These are phyloP conservation scores for Aciculoconidium aculeatum DNA, from an alignment of 805 yeast genomes.

Conservation along the genomic window DNA sequence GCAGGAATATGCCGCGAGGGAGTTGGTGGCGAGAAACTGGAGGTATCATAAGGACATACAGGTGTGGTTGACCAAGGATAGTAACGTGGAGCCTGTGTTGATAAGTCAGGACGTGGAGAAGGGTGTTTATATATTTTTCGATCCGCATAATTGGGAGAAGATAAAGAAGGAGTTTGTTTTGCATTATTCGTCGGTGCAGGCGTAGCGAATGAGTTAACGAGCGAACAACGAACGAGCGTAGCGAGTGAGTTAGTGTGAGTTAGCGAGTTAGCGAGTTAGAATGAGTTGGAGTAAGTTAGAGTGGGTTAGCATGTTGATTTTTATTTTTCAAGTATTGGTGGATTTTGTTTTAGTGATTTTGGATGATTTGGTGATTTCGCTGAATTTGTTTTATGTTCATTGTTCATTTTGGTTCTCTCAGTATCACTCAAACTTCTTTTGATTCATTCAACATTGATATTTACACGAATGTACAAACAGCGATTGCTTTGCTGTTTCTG, in stretches of 20 bases:
- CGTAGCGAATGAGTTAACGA: conserved; percentile 8
- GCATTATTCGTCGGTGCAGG: conserved; percentile 38
- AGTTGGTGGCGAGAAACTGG: conserved; percentile 91
- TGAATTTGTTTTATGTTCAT: too few species aligned
- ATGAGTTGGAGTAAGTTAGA: too few species aligned
- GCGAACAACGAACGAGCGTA: neutral
- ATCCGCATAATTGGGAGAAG: conserved; percentile 94
- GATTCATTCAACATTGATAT: too few species aligned
- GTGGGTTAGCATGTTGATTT: neutral
- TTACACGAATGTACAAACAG: too few species aligned
- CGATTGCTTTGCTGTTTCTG: too few species aligned
- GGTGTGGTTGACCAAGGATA: conserved; percentile 95
- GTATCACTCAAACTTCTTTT: too few species aligned
- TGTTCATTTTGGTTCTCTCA: too few species aligned
- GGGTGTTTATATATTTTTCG: conserved; percentile 91
- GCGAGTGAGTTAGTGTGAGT: conserved; percentile 1
- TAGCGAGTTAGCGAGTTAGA: neutral
- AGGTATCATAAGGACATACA: conserved; percentile 92
- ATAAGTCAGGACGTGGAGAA: conserved; percentile 77
- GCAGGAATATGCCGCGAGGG: conserved; percentile 92
- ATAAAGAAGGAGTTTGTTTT: conserved; percentile 65
- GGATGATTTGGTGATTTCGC: too few species aligned
- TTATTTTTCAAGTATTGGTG: neutral
- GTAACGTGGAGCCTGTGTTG: conserved; percentile 81
- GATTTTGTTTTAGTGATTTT: neutral